phyloP scores from a whole-genome alignment of 768 basidiomycete species.

The Mycena alexandri region DNA sequence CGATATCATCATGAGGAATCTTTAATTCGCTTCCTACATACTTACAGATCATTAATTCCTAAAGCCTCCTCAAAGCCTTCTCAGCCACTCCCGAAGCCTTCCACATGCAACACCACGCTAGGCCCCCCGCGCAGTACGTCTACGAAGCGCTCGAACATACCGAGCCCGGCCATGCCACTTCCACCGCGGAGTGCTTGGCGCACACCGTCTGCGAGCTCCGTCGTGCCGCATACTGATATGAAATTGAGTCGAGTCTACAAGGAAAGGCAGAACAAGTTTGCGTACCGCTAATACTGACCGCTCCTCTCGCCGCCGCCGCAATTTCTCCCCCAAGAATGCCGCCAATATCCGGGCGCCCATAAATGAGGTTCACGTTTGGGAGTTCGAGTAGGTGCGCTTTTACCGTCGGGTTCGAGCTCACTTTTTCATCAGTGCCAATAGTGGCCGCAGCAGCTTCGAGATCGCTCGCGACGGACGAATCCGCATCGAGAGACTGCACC shows the following conservation, averaged over 20 bases:
- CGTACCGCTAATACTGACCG: slow-evolving; percentile 62
- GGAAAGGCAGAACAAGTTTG: neutral
- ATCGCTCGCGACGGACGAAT: slow-evolving; percentile 36
- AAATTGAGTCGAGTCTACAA: neutral
- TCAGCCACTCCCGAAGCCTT: slow-evolving; percentile 51
- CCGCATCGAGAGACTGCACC: slow-evolving; percentile 31
- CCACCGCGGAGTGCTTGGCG: slow-evolving; percentile 51
- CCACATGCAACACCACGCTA: slow-evolving; percentile 59
- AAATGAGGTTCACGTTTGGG: slow-evolving; percentile 43
- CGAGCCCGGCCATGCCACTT: neutral
- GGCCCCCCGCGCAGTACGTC: slow-evolving; percentile 60
- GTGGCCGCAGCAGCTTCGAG: slow-evolving; percentile 26
- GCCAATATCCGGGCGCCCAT: slow-evolving; percentile 59
- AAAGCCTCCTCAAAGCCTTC: no score
- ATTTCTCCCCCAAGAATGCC: slow-evolving; percentile 54
- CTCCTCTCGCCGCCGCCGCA: slow-evolving; percentile 45
- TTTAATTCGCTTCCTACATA: no score
- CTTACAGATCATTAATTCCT: no score
- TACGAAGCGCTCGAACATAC: slow-evolving; percentile 44
- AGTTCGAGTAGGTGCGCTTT: slow-evolving; percentile 39
- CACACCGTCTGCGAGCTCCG: slow-evolving; percentile 53
- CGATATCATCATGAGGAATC: no score
- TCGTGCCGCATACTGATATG: slow-evolving; percentile 66
- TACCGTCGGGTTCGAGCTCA: neutral
- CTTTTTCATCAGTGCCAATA: slow-evolving; percentile 2